Evolutionary conservation across 1,284 basidiomycete genomes (phyloP).

Genomic region (Heliocybe sulcata): DNA sequence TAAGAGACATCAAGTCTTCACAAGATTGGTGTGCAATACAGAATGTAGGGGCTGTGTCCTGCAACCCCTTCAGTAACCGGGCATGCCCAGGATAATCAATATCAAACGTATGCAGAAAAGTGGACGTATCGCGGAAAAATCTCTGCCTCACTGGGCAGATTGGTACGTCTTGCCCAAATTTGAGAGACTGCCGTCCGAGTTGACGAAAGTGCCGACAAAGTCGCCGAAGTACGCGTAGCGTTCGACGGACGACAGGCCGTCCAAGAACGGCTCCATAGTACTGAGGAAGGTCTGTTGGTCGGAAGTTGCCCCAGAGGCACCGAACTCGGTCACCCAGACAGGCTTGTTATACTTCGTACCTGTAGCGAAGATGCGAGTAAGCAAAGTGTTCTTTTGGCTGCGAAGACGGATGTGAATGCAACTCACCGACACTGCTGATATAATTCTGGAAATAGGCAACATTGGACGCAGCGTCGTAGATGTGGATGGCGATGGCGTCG

Average conservation of each 20-base stretch:
- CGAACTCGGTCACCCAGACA: conserved; percentile 25
- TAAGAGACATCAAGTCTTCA: no score
- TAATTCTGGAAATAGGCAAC: conserved; percentile 23
- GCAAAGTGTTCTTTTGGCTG: not conserved
- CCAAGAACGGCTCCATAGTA: conserved; percentile 22
- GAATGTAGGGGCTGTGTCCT: no score
- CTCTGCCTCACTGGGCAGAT: not conserved
- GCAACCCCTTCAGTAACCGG: no score
- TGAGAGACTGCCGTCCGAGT: conserved; percentile 6
- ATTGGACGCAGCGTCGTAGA: conserved; percentile 26
- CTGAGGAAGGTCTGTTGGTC: conserved; percentile 20
- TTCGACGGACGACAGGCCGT: conserved; percentile 16
- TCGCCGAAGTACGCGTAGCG: conserved; percentile 25
- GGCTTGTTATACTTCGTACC: conserved; percentile 20
- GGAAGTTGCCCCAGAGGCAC: conserved; percentile 16
- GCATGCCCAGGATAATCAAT: no score
- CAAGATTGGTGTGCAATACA: no score
- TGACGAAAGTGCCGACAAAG: conserved; percentile 18
- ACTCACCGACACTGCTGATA: conserved; percentile 15
- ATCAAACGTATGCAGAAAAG: no score
- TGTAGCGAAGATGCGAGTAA: not conserved
- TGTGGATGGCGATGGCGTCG: conserved; percentile 24
- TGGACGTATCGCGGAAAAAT: no score
- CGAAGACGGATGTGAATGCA: not conserved
- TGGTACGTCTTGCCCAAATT: conserved; percentile 11